A percentile compares a stretch with the other conserved stretches of the same genome.
Evolutionary conservation across 1,139 yeast species (phyloP).

Genomic region (Tardiomyces depauwii): DNA sequence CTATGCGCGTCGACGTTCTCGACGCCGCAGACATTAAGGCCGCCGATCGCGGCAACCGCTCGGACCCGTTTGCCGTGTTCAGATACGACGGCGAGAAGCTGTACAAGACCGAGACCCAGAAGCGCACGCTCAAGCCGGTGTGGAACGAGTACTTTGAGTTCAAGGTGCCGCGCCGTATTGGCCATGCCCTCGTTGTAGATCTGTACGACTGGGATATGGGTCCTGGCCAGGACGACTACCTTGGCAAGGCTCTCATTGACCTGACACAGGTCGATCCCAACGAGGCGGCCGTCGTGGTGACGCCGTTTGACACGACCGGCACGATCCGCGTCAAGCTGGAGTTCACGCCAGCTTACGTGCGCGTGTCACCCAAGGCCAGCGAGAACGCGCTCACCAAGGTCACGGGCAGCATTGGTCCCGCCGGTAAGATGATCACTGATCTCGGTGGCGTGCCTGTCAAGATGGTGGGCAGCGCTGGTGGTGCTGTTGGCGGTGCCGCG

Average conservation of each 20-base stretch:
- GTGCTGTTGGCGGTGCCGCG: slow-evolving; percentile 14
- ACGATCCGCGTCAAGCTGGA: slow-evolving; percentile 43
- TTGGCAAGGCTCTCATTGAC: slow-evolving; percentile 57
- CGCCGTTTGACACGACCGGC: slow-evolving; percentile 51
- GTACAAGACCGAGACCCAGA: slow-evolving; percentile 65
- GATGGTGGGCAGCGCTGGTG: slow-evolving; percentile 30
- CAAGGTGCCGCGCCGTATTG: slow-evolving; percentile 47
- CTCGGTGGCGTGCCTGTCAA: slow-evolving; percentile 23
- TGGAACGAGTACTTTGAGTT: slow-evolving; percentile 64
- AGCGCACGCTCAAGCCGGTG: slow-evolving; percentile 77
- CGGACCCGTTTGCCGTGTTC: slow-evolving; percentile 79
- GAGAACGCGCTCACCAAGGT: slow-evolving; percentile 14
- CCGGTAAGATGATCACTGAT: slow-evolving; percentile 20
- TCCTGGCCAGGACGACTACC: slow-evolving; percentile 65
- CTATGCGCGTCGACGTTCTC: slow-evolving; percentile 47
- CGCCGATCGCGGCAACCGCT: slow-evolving; percentile 82
- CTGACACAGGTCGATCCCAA: slow-evolving; percentile 52
- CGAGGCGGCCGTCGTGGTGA: slow-evolving; percentile 23
- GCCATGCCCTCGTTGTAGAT: slow-evolving; percentile 45
- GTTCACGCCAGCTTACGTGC: slow-evolving; percentile 61
- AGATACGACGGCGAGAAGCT: slow-evolving; percentile 51
- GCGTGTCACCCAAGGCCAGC: slow-evolving; percentile 12
- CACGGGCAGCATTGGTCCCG: slow-evolving; percentile 12
- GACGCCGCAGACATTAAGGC: slow-evolving; percentile 64
- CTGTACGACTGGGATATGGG: slow-evolving; percentile 92